Evolutionary conservation across 2,329 filamentous ascomycete species (phyloP).

Genomic region (Eurotiales sp.): DNA sequence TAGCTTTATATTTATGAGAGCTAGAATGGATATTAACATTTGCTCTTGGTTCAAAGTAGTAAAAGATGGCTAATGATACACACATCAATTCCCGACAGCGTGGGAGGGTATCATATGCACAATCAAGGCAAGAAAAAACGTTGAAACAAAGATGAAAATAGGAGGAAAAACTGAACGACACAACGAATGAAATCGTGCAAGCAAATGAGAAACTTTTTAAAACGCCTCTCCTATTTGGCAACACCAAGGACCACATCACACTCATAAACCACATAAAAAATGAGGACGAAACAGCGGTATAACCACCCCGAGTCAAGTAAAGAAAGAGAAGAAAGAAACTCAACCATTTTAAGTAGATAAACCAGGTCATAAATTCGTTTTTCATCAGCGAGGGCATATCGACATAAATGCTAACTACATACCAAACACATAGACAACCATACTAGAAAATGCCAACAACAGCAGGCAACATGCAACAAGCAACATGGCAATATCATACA

Average conservation of each 20-base stretch:
- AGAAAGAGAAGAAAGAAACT: too few species aligned
- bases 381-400: not conserved
- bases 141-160: not conserved
- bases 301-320: too few species aligned
- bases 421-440: not conserved
- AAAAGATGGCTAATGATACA: too few species aligned
- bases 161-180: not conserved
- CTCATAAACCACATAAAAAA: not conserved
- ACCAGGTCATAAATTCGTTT: not conserved
- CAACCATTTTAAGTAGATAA: not conserved
- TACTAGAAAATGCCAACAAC: not conserved
- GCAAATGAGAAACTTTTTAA: not conserved
- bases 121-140: too few species aligned
- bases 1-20: too few species aligned
- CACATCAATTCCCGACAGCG: too few species aligned
- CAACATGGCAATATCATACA: too few species aligned
- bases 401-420: not conserved
- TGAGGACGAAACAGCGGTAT: not conserved
- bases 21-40: too few species aligned
- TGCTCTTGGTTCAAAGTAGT: too few species aligned
- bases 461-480: not conserved
- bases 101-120: too few species aligned
- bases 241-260: not conserved
- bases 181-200: not conserved
- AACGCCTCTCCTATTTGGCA: not conserved